Percentiles rank a stretch among this genome's conserved stretches.
These are phyloP conservation scores for Entonaema liquescens DNA, from an alignment of 495 filamentous ascomycete species.

Conservation along the genomic window DNA sequence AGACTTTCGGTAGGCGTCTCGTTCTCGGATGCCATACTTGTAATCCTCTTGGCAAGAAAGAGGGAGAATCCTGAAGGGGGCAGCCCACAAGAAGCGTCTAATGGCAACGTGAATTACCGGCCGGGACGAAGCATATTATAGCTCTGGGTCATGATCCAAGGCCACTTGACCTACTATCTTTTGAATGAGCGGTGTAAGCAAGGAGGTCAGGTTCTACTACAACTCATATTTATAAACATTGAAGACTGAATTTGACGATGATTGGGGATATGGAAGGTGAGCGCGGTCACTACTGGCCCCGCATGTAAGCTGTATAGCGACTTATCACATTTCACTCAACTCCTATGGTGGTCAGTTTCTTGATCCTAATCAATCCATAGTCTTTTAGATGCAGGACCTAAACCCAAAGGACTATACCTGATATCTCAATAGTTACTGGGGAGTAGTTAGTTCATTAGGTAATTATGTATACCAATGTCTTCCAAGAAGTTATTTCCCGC, in stretches of 20 bases:
- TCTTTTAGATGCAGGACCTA: background rate
- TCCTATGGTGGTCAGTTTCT: too few relatives aligned
- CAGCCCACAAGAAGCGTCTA: background rate
- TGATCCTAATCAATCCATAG: background rate
- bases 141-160: background rate
- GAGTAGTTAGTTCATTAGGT: background rate
- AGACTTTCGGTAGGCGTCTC: slow-evolving; percentile 29
- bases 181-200: background rate
- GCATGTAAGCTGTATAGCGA: background rate
- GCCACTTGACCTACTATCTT: background rate
- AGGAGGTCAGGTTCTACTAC: background rate
- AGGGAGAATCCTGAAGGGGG: background rate
- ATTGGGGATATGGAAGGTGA: background rate
- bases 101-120: background rate
- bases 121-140: background rate
- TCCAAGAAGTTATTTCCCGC: background rate
- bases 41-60: background rate
- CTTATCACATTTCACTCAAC: too few relatives aligned
- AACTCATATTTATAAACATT: background rate
- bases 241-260: background rate
- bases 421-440: too few relatives aligned
- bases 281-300: background rate
- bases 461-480: background rate
- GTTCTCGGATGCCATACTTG: slow-evolving; percentile 5
- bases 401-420: too few relatives aligned